Base-by-base conservation (phyloP, 495 filamentous ascomycete genomes). In the Parmelia sp. region DNA sequence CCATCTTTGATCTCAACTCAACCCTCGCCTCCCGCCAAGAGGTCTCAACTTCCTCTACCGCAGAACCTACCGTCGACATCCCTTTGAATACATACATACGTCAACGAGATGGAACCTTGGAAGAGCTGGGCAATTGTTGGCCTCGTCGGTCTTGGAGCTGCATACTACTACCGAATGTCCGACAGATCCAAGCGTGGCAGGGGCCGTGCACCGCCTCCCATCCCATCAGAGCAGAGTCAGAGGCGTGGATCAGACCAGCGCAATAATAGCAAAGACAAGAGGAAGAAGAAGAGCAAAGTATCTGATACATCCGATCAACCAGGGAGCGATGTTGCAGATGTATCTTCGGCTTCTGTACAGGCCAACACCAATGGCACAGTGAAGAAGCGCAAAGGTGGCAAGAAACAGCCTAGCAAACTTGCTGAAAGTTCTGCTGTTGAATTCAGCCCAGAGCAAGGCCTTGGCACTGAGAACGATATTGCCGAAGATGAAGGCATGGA, bases 401-500 rank as follows among this genome's bases (percentile, higher is more conserved):
- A 63, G 11, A 51, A 67, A 60, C 60, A 64, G 44, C 56, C 56
- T 17, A 68, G 66, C 51, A 65, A 66, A 36, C 56, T 63, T 49
- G 66, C 60, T 29, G 63, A 68, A 39, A 66, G 60, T 29, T 64
- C 66, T 3, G 63, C 63, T 27, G 40, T 60, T 33, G 66, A 68
- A 4, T 17, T 60, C 15, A 60, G 25, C 60, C 33, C 61, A 49
- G 47, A 57, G 31, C 31, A 62, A 62, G 61, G 36, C 15, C n/a
- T 56, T 19, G 42, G 27, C 7, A 35, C 21, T 14, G 58, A 59
- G 4, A 25, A 44, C 6, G 61, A 57, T 58, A 80, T 79, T 66
- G 72, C 83, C 57, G 78, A 80, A 25, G 82, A 86, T 44, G 80
- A 82, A 66, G 84, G 84, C 57, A 78, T 87, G 55, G 83, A 88